Conservation (phyloP, 2,329 filamentous ascomycete genomes). For the Colletotrichum sansevieriae region DNA sequence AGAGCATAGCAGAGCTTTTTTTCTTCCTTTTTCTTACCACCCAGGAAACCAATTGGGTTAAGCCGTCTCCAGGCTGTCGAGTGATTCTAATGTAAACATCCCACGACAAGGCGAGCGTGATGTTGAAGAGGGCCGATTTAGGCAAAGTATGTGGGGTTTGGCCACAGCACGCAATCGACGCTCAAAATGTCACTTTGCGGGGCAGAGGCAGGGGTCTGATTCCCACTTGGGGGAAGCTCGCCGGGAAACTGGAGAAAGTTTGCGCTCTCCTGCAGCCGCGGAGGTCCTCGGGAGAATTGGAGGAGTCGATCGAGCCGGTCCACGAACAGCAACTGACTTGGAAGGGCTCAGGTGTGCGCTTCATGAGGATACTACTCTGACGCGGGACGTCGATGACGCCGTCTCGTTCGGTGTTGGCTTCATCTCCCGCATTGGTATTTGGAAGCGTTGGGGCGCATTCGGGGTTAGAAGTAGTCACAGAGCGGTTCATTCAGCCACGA, state of each 20-base stretch:
- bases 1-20: neutral
- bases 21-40: too few relatives aligned
- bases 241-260: constrained; percentile 11
- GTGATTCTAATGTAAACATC: neutral
- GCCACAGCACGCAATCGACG: constrained; percentile 51
- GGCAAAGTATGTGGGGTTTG: constrained; percentile 48
- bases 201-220: constrained; percentile 31
- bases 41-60: constrained; percentile 8
- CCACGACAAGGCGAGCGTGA: neutral
- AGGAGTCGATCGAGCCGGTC: constrained; percentile 6
- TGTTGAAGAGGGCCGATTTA: constrained; percentile 42
- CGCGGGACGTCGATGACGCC: too few relatives aligned
- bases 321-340: too few relatives aligned
- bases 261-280: neutral
- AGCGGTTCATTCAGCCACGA: neutral
- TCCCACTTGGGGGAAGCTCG: constrained; percentile 5
- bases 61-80: neutral
- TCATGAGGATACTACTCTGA: too few relatives aligned
- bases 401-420: neutral
- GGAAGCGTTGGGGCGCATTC: too few relatives aligned
- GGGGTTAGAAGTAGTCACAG: too few relatives aligned
- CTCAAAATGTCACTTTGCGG: constrained; percentile 43
- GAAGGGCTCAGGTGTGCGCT: too few relatives aligned
- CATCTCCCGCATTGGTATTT: too few relatives aligned
- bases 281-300: neutral